Conservation (phyloP, 129 eudicot species). For the Lactuca sativa region DNA sequence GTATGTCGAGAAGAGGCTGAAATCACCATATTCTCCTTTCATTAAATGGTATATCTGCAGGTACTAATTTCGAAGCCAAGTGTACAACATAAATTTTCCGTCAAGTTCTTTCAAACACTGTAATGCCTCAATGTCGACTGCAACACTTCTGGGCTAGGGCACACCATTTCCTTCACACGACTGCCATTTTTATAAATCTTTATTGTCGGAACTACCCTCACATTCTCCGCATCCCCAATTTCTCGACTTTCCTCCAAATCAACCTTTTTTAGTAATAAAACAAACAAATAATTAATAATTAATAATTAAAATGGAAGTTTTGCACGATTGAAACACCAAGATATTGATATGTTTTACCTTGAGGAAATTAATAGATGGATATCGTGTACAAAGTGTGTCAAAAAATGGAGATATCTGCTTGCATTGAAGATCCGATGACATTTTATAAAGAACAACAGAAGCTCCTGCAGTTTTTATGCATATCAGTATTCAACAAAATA, state of each 20-base stretch:
- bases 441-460: conserved; percentile 67
- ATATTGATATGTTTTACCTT: conserved; percentile 24
- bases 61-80: conserved; percentile 25
- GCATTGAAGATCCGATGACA: conserved; percentile 50
- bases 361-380: conserved; percentile 33
- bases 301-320: neutral
- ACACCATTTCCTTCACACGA: conserved; percentile 75
- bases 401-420: conserved; percentile 56
- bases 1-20: conserved; percentile 36
- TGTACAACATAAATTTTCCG: conserved; percentile 31
- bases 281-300: too few species aligned
- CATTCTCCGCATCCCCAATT: conserved; percentile 61
- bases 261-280: conserved; percentile 41
- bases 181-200: conserved; percentile 75
- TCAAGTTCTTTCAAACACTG: conserved; percentile 42
- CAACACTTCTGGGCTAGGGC: conserved; percentile 75
- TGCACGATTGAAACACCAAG: neutral
- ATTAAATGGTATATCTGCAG: conserved; percentile 35
- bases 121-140: conserved; percentile 83
- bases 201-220: conserved; percentile 67
- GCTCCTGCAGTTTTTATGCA: conserved; percentile 48
- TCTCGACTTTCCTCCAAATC: conserved; percentile 68
- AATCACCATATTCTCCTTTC: conserved; percentile 38
- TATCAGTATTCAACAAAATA: conserved; percentile 9
- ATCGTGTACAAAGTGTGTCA: conserved; percentile 39